These are phyloP conservation scores for Hanseniaspora nectarophila DNA, from an alignment of 805 yeast genomes.

Conservation along the genomic window DNA sequence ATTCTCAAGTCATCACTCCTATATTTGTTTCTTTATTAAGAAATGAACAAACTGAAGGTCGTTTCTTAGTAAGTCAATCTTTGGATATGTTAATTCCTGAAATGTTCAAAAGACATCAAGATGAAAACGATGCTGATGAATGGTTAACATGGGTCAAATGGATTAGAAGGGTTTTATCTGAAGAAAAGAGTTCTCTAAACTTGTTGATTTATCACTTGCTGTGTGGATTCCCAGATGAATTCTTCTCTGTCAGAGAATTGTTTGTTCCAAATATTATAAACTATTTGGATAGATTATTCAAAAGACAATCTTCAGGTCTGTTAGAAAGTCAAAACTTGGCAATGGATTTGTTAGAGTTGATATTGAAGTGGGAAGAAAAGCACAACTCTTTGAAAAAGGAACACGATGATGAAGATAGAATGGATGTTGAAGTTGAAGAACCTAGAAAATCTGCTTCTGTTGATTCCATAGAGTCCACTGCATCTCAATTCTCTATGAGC, in stretches of 20 bases:
- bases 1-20: slow-evolving; percentile 76
- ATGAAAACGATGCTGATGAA: slow-evolving; percentile 36
- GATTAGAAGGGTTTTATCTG: slow-evolving; percentile 85
- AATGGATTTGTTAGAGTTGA: slow-evolving; percentile 75
- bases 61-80: slow-evolving; percentile 74
- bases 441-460: not conserved
- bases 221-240: slow-evolving; percentile 72
- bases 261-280: slow-evolving; percentile 79
- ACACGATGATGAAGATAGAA: slow-evolving; percentile 24
- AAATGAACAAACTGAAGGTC: slow-evolving; percentile 74
- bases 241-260: slow-evolving; percentile 76
- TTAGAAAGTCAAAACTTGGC: slow-evolving; percentile 75
- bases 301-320: slow-evolving; percentile 50
- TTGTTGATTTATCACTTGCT: slow-evolving; percentile 79
- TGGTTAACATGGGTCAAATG: slow-evolving; percentile 67
- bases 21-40: slow-evolving; percentile 81
- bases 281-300: slow-evolving; percentile 79
- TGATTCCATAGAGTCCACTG: slow-evolving; percentile 28
- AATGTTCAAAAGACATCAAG: slow-evolving; percentile 49
- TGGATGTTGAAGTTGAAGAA: slow-evolving; percentile 22
- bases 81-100: slow-evolving; percentile 82
- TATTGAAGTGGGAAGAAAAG: slow-evolving; percentile 68
- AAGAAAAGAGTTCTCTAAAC: slow-evolving; percentile 79
- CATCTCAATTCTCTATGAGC: slow-evolving; percentile 28
- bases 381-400: not conserved